A percentile compares a stretch with the other conserved stretches of the same genome.
Conservation (phyloP, 306 rosid genomes). For the Vicia villosa region DNA sequence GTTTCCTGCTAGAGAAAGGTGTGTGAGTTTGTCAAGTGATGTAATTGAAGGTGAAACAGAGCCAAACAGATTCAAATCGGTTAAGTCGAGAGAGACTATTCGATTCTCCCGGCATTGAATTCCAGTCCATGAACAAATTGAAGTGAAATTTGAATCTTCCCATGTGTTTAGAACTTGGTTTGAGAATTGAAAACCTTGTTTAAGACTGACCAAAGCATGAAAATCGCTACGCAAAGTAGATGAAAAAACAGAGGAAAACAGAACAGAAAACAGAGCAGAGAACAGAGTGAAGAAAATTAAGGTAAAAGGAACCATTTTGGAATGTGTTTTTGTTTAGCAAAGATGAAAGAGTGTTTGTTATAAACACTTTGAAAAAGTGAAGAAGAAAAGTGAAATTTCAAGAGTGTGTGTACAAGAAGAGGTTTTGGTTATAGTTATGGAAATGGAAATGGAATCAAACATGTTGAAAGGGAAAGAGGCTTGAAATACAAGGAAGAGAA, state of each 20-base stretch:
- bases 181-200: constrained; percentile 61
- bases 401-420: constrained; percentile 38
- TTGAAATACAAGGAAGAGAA: constrained; percentile 82
- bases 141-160: constrained; percentile 49
- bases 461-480: constrained; percentile 62
- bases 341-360: constrained; percentile 46
- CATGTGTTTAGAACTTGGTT: constrained; percentile 58
- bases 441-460: constrained; percentile 82
- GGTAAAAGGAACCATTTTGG: constrained; percentile 58
- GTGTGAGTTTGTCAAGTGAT: constrained; percentile 58
- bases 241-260: constrained; percentile 49
- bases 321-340: constrained; percentile 45
- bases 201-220: constrained; percentile 60
- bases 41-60: constrained; percentile 65
- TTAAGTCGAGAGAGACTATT: constrained; percentile 64
- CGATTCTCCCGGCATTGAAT: constrained; percentile 62
- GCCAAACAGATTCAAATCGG: constrained; percentile 62
- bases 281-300: constrained; percentile 52
- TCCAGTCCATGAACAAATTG: constrained; percentile 79
- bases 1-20: constrained; percentile 76
- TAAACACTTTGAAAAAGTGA: constrained; percentile 50
- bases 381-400: constrained; percentile 52
- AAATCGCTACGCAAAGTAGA: constrained; percentile 67
- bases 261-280: no score
- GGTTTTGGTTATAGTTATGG: constrained; percentile 30